These are phyloP conservation scores for Aaosphaeria arxii DNA, from an alignment of 2,329 filamentous ascomycete genomes.

Conservation along the genomic window DNA sequence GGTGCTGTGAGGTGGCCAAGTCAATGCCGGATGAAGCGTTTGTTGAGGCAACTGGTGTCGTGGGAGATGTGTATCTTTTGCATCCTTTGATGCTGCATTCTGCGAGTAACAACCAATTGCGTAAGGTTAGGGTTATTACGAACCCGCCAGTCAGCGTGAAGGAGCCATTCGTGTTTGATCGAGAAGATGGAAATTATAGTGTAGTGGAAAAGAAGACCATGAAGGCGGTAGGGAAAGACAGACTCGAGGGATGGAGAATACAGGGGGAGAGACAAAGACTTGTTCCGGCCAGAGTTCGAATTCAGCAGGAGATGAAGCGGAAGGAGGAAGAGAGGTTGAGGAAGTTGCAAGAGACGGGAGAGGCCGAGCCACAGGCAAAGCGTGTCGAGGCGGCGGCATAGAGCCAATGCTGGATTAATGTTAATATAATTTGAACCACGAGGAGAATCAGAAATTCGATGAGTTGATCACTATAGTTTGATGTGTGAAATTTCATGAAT, in stretches of 20 bases:
- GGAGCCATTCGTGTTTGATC: constrained; percentile 53
- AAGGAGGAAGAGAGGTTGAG: constrained; percentile 47
- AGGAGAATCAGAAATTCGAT: neutral
- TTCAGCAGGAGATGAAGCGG: constrained; percentile 51
- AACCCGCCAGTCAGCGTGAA: constrained; percentile 54
- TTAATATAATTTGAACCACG: neutral
- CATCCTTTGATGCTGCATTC: constrained; percentile 62
- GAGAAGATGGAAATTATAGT: constrained; percentile 51
- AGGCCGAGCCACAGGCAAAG: constrained; percentile 8
- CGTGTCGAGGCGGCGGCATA: constrained; percentile 14
- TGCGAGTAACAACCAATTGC: constrained; percentile 49
- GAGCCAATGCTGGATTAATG: neutral
- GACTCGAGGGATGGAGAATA: constrained; percentile 53
- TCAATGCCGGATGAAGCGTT: constrained; percentile 42
- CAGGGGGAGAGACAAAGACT: constrained; percentile 48
- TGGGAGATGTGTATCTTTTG: constrained; percentile 58
- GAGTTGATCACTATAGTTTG: too few species aligned
- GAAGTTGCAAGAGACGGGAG: constrained; percentile 21
- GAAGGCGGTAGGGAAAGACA: constrained; percentile 46
- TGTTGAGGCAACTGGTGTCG: constrained; percentile 53
- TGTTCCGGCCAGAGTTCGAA: constrained; percentile 48
- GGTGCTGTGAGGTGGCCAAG: constrained; percentile 42
- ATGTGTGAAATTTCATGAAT: too few species aligned
- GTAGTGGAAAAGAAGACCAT: constrained; percentile 57
- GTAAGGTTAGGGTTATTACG: constrained; percentile 52